Percentiles rank a stretch among this genome's conserved stretches.
phyloP scores from a whole-genome alignment of 768 basidiomycete species.

The Lentinula sp. region DNA sequence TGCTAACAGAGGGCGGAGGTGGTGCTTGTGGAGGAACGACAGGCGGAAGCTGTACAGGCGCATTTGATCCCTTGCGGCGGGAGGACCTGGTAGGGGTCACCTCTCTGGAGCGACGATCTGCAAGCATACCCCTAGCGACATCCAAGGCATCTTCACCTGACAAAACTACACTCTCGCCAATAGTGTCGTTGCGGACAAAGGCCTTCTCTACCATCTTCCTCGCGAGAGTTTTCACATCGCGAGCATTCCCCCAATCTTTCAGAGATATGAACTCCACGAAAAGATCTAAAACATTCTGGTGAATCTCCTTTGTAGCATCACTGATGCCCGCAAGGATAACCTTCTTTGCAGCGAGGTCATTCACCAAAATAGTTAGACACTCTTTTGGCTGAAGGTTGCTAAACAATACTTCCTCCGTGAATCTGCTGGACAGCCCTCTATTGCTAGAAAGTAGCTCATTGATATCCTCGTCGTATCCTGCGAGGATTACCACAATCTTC shows the following conservation, averaged over 20 bases:
- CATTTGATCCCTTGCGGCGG: not conserved
- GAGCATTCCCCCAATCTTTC: constrained; percentile 42
- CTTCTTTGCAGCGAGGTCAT: constrained; percentile 23
- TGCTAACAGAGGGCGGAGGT: constrained; percentile 10
- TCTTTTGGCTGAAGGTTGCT: constrained; percentile 24
- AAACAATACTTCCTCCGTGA: constrained; percentile 38
- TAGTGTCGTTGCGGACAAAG: constrained; percentile 11
- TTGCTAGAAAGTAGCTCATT: constrained; percentile 35
- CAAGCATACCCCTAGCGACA: not conserved
- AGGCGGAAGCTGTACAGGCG: not conserved
- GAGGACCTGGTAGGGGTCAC: not conserved
- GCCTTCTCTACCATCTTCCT: constrained; percentile 27
- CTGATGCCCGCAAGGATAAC: constrained; percentile 21
- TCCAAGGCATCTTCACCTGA: not conserved
- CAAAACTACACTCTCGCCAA: not conserved
- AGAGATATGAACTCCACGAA: constrained; percentile 25
- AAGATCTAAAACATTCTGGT: constrained; percentile 19
- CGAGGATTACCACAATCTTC: constrained; percentile 39
- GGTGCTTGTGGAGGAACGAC: constrained; percentile 3
- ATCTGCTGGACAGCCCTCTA: constrained; percentile 39
- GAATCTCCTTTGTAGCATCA: constrained; percentile 10
- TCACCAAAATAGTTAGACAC: constrained; percentile 29
- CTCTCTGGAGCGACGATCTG: not conserved
- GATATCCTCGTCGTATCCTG: constrained; percentile 42
- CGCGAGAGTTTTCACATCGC: constrained; percentile 33